These are phyloP conservation scores for Leccinum cinnamomeum DNA, from an alignment of 1,284 basidiomycete genomes.

Conservation along the genomic window DNA sequence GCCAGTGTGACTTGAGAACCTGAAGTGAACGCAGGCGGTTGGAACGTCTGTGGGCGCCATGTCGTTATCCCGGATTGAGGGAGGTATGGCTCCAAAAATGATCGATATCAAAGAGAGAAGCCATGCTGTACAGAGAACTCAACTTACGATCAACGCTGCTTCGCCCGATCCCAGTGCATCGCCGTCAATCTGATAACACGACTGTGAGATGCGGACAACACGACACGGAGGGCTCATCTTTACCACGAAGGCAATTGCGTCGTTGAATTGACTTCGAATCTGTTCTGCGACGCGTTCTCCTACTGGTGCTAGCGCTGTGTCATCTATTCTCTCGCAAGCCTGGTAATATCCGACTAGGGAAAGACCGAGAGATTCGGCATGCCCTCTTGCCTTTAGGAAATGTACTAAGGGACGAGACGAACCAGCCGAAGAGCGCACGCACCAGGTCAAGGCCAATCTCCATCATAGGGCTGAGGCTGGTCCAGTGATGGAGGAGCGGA, in stretches of 20 bases:
- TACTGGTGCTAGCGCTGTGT: constrained; percentile 57
- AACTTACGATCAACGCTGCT: constrained; percentile 56
- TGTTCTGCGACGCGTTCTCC: constrained; percentile 60
- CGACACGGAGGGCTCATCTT: constrained; percentile 16
- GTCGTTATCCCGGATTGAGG: constrained; percentile 37
- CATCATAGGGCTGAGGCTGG: constrained; percentile 75
- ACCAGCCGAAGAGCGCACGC: constrained; percentile 27
- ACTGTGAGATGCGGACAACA: constrained; percentile 7
- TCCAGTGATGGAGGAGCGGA: constrained; percentile 80
- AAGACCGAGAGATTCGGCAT: constrained; percentile 51
- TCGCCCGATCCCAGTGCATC: constrained; percentile 49
- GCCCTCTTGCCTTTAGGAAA: constrained; percentile 47
- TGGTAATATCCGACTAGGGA: constrained; percentile 72
- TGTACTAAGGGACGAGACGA: constrained; percentile 2
- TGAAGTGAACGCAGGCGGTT: constrained; percentile 43
- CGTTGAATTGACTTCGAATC: constrained; percentile 50
- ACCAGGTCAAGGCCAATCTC: constrained; percentile 76
- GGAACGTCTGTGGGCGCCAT: constrained; percentile 46
- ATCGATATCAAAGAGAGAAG: constrained; percentile 7
- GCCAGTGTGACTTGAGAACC: constrained; percentile 48
- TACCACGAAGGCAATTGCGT: constrained; percentile 67
- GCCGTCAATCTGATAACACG: constrained; percentile 51
- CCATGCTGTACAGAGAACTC: neutral
- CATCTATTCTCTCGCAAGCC: constrained; percentile 60
- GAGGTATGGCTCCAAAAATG: constrained; percentile 46